Base-by-base conservation (phyloP, 1,284 basidiomycete species). In the Ceratorhiza oryzae-sativae region DNA sequence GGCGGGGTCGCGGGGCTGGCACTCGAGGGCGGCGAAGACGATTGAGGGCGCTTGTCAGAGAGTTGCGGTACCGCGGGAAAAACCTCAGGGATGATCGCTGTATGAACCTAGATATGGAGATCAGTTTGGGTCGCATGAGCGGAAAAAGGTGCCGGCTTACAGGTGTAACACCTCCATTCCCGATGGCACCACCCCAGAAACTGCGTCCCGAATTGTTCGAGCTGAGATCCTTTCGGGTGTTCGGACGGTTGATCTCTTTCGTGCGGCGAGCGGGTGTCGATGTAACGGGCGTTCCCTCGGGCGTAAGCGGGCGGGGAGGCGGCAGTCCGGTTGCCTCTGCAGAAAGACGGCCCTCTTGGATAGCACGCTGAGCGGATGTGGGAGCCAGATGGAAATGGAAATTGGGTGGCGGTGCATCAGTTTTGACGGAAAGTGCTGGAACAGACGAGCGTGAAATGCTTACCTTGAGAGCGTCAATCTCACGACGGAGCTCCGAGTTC, bases 171-270 rank as follows among this genome's bases (percentile, higher is more conserved):
- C 92, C 92, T 72, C 89, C 89, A 65, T 81, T 82, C 15, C 80
- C 80, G 34, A 80, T 76, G 49, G 81, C 80, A n/a, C 90, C 90
- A 55, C 90, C 92, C 93, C 93, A 95, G 84, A 94, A 94, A 0
- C 77, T 80, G 70, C 79, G 77, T 25, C 80, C 78, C 3, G 83
- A 87, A 79, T 68, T 85, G 3, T 88, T 87, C 1, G 86, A 84
- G 1, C 91, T 86, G 5, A 95, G 82, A 77, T 97, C 95, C 78
- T 97, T 97, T 77, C 90, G 87, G 0, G 90, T 89, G 79, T 95
- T 95, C 48, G 90, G 88, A 34, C 63, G 63, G n/a, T 34, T 27
- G 36, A 67, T 25, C 10, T 67, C 63, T 9, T 49, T 41, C 18
- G 12, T 6, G 6, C 63, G 62, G n/a, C 32, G 46, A 53, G 62